These are phyloP conservation scores for Cordyceps cicadae DNA, from an alignment of 2,329 filamentous ascomycete species.

Conservation along the genomic window DNA sequence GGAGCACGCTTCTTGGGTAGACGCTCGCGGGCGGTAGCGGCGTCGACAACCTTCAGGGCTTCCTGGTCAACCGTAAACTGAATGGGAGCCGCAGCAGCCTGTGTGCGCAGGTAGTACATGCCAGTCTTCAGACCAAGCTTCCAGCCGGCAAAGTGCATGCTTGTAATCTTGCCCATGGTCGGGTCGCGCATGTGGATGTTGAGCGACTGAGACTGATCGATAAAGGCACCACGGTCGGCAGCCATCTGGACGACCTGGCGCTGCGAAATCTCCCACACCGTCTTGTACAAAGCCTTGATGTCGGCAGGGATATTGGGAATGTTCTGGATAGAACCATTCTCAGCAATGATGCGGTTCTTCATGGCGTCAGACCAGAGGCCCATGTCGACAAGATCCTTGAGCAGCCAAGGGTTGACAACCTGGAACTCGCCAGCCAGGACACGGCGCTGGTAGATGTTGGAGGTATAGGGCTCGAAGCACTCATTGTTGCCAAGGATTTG, in stretches of 20 bases:
- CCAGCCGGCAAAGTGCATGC: conserved; percentile 99
- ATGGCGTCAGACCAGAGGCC: conserved; percentile 98
- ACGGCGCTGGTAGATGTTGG: conserved; percentile 98
- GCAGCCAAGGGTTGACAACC: conserved; percentile 96
- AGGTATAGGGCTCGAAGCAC: conserved; percentile 99
- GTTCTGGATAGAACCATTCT: conserved; percentile 91
- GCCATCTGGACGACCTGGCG: conserved; percentile 95
- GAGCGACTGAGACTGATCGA: conserved; percentile 96
- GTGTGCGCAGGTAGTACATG: conserved; percentile 99
- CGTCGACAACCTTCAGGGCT: conserved; percentile 80
- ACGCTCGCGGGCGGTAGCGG: conserved; percentile 59
- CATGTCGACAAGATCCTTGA: conserved; percentile 96
- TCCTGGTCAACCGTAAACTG: conserved; percentile 99
- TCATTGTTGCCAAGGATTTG: conserved; percentile 99
- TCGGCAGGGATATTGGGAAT: conserved; percentile 94
- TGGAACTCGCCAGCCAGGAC: conserved; percentile 98
- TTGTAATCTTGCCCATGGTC: conserved; percentile 99
- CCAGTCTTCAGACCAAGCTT: conserved; percentile 98
- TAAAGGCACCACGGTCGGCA: conserved; percentile 94
- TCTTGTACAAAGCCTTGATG: conserved; percentile 97
- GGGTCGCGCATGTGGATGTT: conserved; percentile 99
- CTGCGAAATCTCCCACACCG: conserved; percentile 98
- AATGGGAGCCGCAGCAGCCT: conserved; percentile 92
- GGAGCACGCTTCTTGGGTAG: conserved; percentile 62
- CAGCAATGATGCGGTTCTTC: conserved; percentile 99